Conservation (phyloP, 2,329 filamentous ascomycete genomes). For the Biscogniauxia marginata region DNA sequence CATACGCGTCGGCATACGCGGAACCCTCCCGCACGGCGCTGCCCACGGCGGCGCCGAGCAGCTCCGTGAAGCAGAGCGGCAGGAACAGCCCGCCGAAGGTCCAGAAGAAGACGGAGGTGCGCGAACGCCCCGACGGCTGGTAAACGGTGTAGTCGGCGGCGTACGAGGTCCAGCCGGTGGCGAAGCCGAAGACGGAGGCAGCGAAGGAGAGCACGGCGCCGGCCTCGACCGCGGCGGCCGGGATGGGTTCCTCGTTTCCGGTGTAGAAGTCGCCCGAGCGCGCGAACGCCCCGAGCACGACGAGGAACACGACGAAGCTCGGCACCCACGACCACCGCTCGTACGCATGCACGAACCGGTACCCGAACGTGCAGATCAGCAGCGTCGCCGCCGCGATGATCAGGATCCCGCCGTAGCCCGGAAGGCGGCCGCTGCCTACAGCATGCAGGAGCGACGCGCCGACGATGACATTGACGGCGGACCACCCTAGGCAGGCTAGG, state of each 20-base stretch:
- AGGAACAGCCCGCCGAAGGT: conserved; percentile 69
- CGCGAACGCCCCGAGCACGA: conserved; percentile 67
- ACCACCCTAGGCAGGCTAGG: conserved; percentile 72
- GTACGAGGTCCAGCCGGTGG: conserved; percentile 71
- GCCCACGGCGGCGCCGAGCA: conserved; percentile 69
- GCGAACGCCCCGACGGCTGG: conserved; percentile 61
- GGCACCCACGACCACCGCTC: conserved; percentile 76
- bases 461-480: conserved; percentile 75
- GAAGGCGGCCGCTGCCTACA: conserved; percentile 62
- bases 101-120: conserved; percentile 63
- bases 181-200: conserved; percentile 65
- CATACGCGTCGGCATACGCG: conserved; percentile 55
- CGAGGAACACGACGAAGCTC: conserved; percentile 69
- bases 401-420: conserved; percentile 72
- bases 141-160: conserved; percentile 81
- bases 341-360: conserved; percentile 74
- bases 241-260: conserved; percentile 51
- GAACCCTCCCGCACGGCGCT: conserved; percentile 58
- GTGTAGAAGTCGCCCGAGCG: conserved; percentile 64
- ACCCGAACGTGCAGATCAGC: conserved; percentile 69
- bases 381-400: conserved; percentile 70
- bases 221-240: conserved; percentile 55
- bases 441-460: conserved; percentile 75
- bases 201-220: conserved; percentile 64
- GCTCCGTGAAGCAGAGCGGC: conserved; percentile 71